phyloP scores from a whole-genome alignment of 225 moss, liverwort and hornwort species.

The Physcomitrellopsis africana region DNA sequence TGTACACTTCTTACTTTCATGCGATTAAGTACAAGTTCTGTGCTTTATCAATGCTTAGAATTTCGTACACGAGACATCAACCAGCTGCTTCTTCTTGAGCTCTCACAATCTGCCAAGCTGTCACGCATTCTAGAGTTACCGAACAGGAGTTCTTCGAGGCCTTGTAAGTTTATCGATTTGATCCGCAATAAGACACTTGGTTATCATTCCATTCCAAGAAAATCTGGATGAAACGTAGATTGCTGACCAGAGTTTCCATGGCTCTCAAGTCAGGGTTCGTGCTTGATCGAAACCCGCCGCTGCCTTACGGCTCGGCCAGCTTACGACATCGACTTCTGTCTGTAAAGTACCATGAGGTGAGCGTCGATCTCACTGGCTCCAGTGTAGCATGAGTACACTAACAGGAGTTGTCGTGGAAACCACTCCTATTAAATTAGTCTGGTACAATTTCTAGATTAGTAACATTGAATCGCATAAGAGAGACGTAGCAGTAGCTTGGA shows the following conservation, averaged over 20 bases:
- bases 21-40: slow-evolving; percentile 36
- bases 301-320: slow-evolving; percentile 19
- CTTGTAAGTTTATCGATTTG: slow-evolving; percentile 57
- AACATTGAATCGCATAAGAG: slow-evolving; percentile 58
- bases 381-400: slow-evolving; percentile 47
- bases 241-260: not conserved
- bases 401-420: slow-evolving; percentile 14
- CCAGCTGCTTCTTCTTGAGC: slow-evolving; percentile 7
- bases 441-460: slow-evolving; percentile 32
- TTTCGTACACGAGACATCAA: slow-evolving; percentile 21
- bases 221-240: slow-evolving; percentile 39
- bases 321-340: slow-evolving; percentile 42
- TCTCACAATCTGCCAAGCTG: not conserved
- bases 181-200: slow-evolving; percentile 45
- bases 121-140: slow-evolving; percentile 16
- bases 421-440: slow-evolving; percentile 27
- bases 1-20: not conserved
- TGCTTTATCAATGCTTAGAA: slow-evolving; percentile 35
- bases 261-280: too few relatives aligned
- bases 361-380: slow-evolving; percentile 36
- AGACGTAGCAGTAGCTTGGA: slow-evolving; percentile 25
- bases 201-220: slow-evolving; percentile 24
- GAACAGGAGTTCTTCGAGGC: slow-evolving; percentile 25
- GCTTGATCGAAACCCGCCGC: too few relatives aligned
- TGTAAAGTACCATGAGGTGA: slow-evolving; percentile 59